Evolutionary conservation across 23 red algal genomes (phyloP).

Genomic region (Gracilaria gracilis): DNA sequence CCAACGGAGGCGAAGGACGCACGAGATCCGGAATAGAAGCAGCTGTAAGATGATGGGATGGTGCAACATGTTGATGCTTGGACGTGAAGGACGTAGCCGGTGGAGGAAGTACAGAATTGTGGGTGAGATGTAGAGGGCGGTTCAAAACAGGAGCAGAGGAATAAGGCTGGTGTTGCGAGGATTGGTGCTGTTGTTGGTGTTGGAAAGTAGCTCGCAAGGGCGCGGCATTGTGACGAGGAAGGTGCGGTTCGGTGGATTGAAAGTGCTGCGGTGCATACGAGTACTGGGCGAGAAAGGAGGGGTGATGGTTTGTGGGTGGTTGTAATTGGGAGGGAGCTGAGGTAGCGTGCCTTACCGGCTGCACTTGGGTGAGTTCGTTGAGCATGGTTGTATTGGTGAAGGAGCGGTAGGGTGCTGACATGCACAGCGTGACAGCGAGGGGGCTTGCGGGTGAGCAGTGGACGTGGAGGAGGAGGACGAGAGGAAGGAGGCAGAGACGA

Average conservation of each 20-base stretch:
- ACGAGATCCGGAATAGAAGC: neutral
- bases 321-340: conserved; percentile 11
- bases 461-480: conserved; percentile 1
- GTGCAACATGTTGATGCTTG: neutral
- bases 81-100: neutral
- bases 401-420: neutral
- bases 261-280: conserved; percentile 35
- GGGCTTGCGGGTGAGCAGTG: neutral
- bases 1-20: neutral
- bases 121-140: neutral
- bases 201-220: conserved; percentile 3
- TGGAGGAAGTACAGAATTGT: conserved; percentile 8
- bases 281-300: conserved; percentile 33
- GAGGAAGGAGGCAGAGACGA: too few relatives aligned
- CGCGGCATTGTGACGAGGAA: neutral
- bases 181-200: conserved; percentile 19
- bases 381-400: conserved; percentile 9
- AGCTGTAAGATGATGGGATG: neutral
- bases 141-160: conserved; percentile 6
- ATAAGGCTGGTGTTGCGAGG: neutral
- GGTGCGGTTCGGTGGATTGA: conserved; percentile 1
- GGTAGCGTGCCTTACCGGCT: conserved; percentile 1
- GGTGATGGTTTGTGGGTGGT: conserved; percentile 6
- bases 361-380: conserved; percentile 33
- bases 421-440: conserved; percentile 19